Conservation (phyloP, 1,139 yeast species). For the Diutina catenulata region DNA sequence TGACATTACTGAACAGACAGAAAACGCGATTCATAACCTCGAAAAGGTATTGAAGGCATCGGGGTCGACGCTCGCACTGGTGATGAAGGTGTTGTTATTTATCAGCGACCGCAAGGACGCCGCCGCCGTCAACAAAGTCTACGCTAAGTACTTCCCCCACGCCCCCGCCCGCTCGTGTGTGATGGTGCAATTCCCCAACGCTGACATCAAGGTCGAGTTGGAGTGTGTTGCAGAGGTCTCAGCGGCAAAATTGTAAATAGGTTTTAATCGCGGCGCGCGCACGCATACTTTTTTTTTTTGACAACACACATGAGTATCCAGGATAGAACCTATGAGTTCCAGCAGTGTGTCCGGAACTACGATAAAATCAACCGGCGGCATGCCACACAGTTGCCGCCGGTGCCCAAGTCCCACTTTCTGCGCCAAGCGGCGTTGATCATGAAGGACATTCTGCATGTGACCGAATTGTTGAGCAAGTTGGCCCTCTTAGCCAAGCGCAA, state of each 20-base stretch:
- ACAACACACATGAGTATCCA: constrained; percentile 23
- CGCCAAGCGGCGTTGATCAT: constrained; percentile 76
- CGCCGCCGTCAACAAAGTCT: constrained; percentile 33
- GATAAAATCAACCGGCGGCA: constrained; percentile 41
- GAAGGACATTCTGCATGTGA: constrained; percentile 80
- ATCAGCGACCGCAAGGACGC: constrained; percentile 35
- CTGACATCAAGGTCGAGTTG: constrained; percentile 27
- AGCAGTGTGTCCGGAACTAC: constrained; percentile 67
- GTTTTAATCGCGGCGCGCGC: too few relatives aligned
- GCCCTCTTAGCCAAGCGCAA: constrained; percentile 80
- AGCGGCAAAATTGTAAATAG: background rate
- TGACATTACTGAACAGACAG: constrained; percentile 33
- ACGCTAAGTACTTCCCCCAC: constrained; percentile 32
- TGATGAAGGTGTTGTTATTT: constrained; percentile 41
- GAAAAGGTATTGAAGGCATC: constrained; percentile 31
- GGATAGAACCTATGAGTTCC: constrained; percentile 78
- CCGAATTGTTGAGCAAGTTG: constrained; percentile 67
- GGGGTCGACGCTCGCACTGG: constrained; percentile 38
- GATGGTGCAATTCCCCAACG: too few relatives aligned
- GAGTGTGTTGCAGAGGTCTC: constrained; percentile 22
- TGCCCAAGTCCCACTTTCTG: constrained; percentile 53
- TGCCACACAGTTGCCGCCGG: constrained; percentile 8
- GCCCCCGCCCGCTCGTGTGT: constrained; percentile 50
- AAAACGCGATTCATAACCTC: constrained; percentile 31
- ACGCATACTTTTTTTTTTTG: too few relatives aligned